Evolutionary conservation across 2,329 filamentous ascomycete species (phyloP).

Genomic region (Diplodia mutila): DNA sequence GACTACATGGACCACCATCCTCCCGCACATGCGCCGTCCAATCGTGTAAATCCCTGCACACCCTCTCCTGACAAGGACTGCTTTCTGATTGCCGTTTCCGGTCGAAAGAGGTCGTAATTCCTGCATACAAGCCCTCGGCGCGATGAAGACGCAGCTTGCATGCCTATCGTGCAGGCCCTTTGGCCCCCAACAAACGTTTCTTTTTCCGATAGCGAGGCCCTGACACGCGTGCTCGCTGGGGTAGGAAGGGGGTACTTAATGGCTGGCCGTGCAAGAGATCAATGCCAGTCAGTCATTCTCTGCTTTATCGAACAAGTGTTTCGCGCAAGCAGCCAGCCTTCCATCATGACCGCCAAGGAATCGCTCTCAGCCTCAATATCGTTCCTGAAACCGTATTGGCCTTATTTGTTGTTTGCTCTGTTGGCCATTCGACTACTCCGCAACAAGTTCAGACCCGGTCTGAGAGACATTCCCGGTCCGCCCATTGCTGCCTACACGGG

Average conservation of each 20-base stretch:
- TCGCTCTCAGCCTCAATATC: neutral
- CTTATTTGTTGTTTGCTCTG: neutral
- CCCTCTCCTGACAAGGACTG: neutral
- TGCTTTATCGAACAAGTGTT: neutral
- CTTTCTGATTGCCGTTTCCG: neutral
- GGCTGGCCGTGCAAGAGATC: neutral
- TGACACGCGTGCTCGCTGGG: neutral
- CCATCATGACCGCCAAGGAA: neutral
- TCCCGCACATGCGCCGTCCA: neutral
- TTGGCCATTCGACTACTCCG: neutral
- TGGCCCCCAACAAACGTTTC: neutral
- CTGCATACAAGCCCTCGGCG: neutral
- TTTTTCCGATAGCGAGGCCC: neutral
- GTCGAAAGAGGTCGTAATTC: neutral
- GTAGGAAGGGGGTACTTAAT: neutral
- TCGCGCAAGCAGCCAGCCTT: neutral
- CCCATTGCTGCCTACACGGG: constrained; percentile 68
- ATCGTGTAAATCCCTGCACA: neutral
- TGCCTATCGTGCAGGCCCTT: neutral
- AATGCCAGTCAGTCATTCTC: neutral
- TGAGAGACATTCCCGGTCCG: constrained; percentile 58
- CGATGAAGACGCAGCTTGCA: neutral
- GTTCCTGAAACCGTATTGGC: neutral
- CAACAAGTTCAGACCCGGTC: constrained; percentile 17
- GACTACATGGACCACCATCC: neutral